These are phyloP conservation scores for Alternaria sp. DNA, from an alignment of 2,329 filamentous ascomycete genomes.

Conservation along the genomic window DNA sequence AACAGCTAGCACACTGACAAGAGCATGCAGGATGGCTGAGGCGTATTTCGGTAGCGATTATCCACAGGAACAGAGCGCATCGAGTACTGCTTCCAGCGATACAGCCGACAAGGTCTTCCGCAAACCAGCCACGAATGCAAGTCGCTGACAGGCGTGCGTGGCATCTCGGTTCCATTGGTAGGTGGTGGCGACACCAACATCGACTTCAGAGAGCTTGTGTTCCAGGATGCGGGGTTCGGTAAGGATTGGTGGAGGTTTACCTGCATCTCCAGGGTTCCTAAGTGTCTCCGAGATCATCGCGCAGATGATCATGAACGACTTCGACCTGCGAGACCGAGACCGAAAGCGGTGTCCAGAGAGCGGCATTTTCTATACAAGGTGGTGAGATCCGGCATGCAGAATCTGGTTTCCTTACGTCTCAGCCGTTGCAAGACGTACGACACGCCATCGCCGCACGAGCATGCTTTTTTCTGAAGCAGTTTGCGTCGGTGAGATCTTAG, in stretches of 20 bases:
- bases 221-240: not conserved
- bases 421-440: not conserved
- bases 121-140: not conserved
- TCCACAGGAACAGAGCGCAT: constrained; percentile 14
- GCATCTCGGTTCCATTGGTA: not conserved
- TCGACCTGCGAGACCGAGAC: not conserved
- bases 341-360: not conserved
- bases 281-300: not conserved
- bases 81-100: constrained; percentile 20
- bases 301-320: not conserved
- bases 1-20: constrained; percentile 4
- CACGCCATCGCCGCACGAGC: not conserved
- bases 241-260: not conserved
- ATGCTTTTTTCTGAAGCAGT: not conserved
- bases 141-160: not conserved
- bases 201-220: not conserved
- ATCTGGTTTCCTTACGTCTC: not conserved
- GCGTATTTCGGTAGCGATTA: constrained; percentile 10
- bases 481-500: constrained; percentile 1
- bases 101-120: constrained; percentile 16
- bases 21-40: constrained; percentile 8
- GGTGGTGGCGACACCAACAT: not conserved
- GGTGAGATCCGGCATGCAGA: not conserved
- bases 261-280: not conserved
- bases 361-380: not conserved